These are phyloP conservation scores for Gigaspora rosea DNA, from an alignment of 192 early-diverging fungal species.

Conservation along the genomic window DNA sequence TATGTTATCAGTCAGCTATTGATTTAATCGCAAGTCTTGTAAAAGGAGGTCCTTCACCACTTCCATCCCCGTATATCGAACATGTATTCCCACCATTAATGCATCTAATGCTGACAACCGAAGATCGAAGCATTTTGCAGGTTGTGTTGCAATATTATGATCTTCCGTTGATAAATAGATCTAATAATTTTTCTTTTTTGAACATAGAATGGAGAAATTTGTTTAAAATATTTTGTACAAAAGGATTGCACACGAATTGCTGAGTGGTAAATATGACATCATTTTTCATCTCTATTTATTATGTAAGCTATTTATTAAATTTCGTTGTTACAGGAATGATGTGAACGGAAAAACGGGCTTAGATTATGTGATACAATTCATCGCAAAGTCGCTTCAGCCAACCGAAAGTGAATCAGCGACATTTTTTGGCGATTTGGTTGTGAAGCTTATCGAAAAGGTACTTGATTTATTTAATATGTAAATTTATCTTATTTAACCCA, in stretches of 20 bases:
- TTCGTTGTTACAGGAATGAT: conserved; percentile 36
- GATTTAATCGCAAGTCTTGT: conserved; percentile 75
- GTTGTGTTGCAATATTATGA: conserved; percentile 24
- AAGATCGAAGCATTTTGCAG: conserved; percentile 82
- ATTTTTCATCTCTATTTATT: not conserved
- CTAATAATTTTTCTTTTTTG: conserved; percentile 25
- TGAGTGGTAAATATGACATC: conserved; percentile 61
- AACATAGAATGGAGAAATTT: conserved; percentile 75
- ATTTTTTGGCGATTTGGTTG: conserved; percentile 86
- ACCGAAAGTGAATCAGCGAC: conserved; percentile 75
- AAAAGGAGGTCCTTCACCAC: conserved; percentile 67
- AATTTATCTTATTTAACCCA: conserved; percentile 17
- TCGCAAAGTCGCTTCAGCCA: conserved; percentile 78
- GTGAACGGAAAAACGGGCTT: conserved; percentile 65
- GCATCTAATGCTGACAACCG: conserved; percentile 63
- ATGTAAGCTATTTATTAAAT: not conserved
- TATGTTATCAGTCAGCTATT: conserved; percentile 58
- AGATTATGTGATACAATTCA: conserved; percentile 77
- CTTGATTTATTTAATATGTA: conserved; percentile 13
- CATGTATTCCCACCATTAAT: conserved; percentile 84
- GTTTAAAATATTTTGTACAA: conserved; percentile 76
- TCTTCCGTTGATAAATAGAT: not conserved
- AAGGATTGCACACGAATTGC: conserved; percentile 76
- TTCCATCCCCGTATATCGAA: conserved; percentile 69
- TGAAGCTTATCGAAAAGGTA: conserved; percentile 82